Conservation (phyloP, 805 yeast species). For the Pichia membranifaciens region DNA sequence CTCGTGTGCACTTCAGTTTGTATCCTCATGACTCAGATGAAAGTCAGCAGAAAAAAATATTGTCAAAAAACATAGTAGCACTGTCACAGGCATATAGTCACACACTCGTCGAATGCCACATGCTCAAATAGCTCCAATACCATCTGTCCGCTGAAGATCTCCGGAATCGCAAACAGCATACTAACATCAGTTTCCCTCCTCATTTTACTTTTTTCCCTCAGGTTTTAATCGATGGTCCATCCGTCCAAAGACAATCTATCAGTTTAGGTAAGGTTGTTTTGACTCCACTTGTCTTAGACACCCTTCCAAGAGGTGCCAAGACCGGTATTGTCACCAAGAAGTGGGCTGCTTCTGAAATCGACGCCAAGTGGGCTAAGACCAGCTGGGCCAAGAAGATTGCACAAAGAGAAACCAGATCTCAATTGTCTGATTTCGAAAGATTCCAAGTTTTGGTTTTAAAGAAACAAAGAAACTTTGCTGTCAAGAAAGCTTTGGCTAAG, state of each 20-base stretch:
- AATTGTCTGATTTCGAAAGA: constrained; percentile 96
- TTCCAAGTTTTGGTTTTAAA: constrained; percentile 97
- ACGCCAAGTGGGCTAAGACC: constrained; percentile 86
- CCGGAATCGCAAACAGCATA: too few species aligned
- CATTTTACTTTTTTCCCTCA: constrained; percentile 23
- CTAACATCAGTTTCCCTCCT: constrained; percentile 8
- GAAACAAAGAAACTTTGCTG: constrained; percentile 95
- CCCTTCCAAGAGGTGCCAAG: constrained; percentile 93
- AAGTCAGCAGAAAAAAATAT: too few species aligned
- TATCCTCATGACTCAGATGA: too few species aligned
- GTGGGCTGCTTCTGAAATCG: constrained; percentile 87
- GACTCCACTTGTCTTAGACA: constrained; percentile 83
- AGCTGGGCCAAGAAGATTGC: constrained; percentile 99
- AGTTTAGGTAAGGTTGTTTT: constrained; percentile 82
- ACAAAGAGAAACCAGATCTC: constrained; percentile 87
- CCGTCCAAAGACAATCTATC: constrained; percentile 89
- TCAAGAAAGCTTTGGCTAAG: constrained; percentile 95
- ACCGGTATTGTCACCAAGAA: constrained; percentile 81
- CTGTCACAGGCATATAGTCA: too few species aligned
- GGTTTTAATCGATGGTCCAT: constrained; percentile 96
- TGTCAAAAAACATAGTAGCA: too few species aligned
- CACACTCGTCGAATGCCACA: too few species aligned
- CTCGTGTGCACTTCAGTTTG: too few species aligned
- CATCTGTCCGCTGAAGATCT: too few species aligned
- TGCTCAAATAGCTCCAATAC: too few species aligned